Base-by-base conservation (phyloP, 2,329 filamentous ascomycete genomes). In the Colletotrichum neosansevieriae region DNA sequence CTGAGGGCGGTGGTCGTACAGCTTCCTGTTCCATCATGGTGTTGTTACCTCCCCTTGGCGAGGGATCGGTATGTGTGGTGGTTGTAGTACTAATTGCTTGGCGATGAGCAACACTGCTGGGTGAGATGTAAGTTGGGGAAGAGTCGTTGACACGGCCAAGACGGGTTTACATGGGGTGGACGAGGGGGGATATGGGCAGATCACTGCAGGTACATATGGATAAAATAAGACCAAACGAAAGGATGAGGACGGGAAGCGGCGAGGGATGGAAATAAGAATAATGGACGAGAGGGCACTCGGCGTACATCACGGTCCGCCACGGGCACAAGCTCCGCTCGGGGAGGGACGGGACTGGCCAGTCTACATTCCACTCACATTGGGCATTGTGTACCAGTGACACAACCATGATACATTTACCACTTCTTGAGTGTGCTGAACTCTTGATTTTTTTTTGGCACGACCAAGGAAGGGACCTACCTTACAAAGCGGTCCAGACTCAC, bases 271-370 rank as follows among this genome's bases (percentile, higher is more conserved):
- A 36, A 50, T 53, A 63, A 54, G 51, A 56, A 62, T 15, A 59
- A 60, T 60, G 58, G 66, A 71, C 50, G 66, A 63, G 21, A 42
- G 42, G 47, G 29, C 13, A 29, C 34, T 65, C 54, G 66, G 65
- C 29, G 13, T 53, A 62, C 47, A 32, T 45, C 38, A 45, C 24
- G 45, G 51, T 45, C 54, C 40, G 24, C 49, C 13, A 29, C 45
- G 34, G 59, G 58, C 44, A 32, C 12, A 29, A 5, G 40, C 50
- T 58, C 64, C 51, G 64, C 51, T 29, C 45, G 36, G 7, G 49
- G 47, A 65, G 19, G 50, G 12, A 38, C 34, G 19, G 50, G 12
- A 38, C 34, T 29, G 29, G 29, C 29, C 29, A 29, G 34, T 29
- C 38, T 1, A 2, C 15, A 0, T 36, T 36, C 21, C 17, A 17